Base-by-base conservation (phyloP, 805 yeast species). In the Suhomyces kilbournensis region DNA sequence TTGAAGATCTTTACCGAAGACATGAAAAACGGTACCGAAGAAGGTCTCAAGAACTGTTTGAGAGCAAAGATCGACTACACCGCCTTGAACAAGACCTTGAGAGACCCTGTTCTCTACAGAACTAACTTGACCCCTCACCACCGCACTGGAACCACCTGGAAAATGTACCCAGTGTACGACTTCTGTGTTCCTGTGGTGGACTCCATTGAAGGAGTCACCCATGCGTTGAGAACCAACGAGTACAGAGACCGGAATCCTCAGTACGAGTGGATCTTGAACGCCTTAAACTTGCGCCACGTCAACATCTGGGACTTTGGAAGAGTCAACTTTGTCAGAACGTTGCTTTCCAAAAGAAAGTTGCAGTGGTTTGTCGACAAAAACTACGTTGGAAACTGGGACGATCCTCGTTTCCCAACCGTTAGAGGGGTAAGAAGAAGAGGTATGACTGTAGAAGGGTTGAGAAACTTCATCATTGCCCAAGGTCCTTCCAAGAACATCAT, bases 401-500 rank as follows among this genome's bases (percentile, higher is more conserved):
- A 94, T 72, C 99, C 99, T 63, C 83, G 99, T 72, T 94, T 94
- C 90, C 99, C 99, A 61, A 94, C 99, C 46, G 97, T 94, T 39
- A 86, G 98, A 74, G 99, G 99, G 78, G 97, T 93, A 50, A 90
- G 97, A 79, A 86, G 99, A 81, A 88, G 99, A 79, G 99, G 99
- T 78, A 94, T 94, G 99, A 85, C 97, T 39, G 96, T 94, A 57
- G 97, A 94, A 77, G 99, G 98, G 60, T 83, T 94, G 71, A 84
- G 93, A 74, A 88, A 89, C 80, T 94, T 94, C 65, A 88, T 94
- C 60, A 79, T 94, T 56, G 82, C 96, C 48, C 98, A 94, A 78
- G 99, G 99, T 65, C 99, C 99, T 40, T 93, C 98, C 46, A 90
- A 87, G 77, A 94, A 94, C 78, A 91, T 94, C 65, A 86, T 94